Evolutionary conservation across 2,329 filamentous ascomycete genomes (phyloP).

Genomic region (Nannizziopsis barbatae): DNA sequence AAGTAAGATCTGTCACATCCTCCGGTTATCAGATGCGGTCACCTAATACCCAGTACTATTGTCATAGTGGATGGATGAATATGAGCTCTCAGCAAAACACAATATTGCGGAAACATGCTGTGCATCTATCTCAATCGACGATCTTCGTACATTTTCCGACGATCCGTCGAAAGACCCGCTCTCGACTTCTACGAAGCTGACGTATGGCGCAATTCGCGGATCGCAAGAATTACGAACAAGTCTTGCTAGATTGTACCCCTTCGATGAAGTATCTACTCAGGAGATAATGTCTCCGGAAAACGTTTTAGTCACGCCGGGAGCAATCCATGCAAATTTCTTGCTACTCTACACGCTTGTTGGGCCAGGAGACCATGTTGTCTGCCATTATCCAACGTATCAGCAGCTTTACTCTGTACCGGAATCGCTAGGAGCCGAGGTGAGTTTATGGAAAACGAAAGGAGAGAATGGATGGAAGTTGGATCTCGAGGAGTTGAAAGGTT

Average conservation of each 20-base stretch:
- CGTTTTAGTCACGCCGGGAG: constrained; percentile 66
- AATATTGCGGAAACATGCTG: constrained; percentile 50
- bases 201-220: constrained; percentile 64
- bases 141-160: constrained; percentile 39
- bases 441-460: constrained; percentile 59
- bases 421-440: constrained; percentile 64
- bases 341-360: constrained; percentile 60
- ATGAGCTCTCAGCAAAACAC: constrained; percentile 44
- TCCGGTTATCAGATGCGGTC: background rate
- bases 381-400: constrained; percentile 78
- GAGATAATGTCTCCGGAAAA: constrained; percentile 44
- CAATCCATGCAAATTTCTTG: constrained; percentile 71
- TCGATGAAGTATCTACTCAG: constrained; percentile 22
- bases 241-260: constrained; percentile 54
- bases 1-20: constrained; percentile 35
- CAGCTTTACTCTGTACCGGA: constrained; percentile 68
- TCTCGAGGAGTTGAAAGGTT: constrained; percentile 50
- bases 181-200: constrained; percentile 48
- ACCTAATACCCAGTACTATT: background rate
- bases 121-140: constrained; percentile 45
- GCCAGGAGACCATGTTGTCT: constrained; percentile 71
- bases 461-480: constrained; percentile 57
- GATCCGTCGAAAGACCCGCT: constrained; percentile 28
- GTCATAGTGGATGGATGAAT: constrained; percentile 45
- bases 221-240: constrained; percentile 52